Evolutionary conservation across 2,329 filamentous ascomycete species (phyloP), one percentile per base, ranked within the genome.

Genomic region (Rhynchosporium agropyri): DNA sequence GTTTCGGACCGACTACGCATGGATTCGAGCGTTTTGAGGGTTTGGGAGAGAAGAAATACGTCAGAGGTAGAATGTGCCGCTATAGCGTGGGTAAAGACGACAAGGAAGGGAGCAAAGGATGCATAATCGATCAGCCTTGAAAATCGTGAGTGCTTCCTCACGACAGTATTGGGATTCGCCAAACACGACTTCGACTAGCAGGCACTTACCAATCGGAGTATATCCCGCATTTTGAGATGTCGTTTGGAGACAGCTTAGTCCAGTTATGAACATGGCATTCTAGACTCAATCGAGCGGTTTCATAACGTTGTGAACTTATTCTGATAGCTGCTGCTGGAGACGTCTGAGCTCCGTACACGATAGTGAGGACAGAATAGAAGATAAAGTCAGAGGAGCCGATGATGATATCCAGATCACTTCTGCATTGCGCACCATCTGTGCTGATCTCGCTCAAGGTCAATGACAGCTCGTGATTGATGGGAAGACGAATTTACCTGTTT

Each of bases 81-180:
- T 12, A 67, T 62, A 31, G 60, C 60, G 50, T 67, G 65, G 13
- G 63, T 67, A 43, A 67, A 67, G 20, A 67, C 63, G 20, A 67
- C 63, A 10, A 67, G 63, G 29, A 65, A 67, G 26, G 63, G 65
- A 6, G 65, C 33, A 51, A 65, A 67, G n/a, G 63, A 65, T 42
- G 62, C 62, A 29, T 60, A 65, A 4, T 65, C 63, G 9, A 65
- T 33, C 1, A 67, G 45, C 65, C 65, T 67, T 33, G 4, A 15
- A 2, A 20, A n/a, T 15, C 4, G 28, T 57, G n/a, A 57, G 40
- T 33, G 29, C 29, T 20, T 33, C 20, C 12, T 9, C 28, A 3
- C 13, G 3, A 51, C 29, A 28, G 6, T 33, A 31, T 29, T 31
- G 2, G 28, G 10, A 10, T 26, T 51, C 3, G 10, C 2, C 10